A percentile compares a stretch with the other conserved stretches of the same genome.
Evolutionary conservation across 1,284 basidiomycete species (phyloP).

Genomic region (Marasmius fiardii): DNA sequence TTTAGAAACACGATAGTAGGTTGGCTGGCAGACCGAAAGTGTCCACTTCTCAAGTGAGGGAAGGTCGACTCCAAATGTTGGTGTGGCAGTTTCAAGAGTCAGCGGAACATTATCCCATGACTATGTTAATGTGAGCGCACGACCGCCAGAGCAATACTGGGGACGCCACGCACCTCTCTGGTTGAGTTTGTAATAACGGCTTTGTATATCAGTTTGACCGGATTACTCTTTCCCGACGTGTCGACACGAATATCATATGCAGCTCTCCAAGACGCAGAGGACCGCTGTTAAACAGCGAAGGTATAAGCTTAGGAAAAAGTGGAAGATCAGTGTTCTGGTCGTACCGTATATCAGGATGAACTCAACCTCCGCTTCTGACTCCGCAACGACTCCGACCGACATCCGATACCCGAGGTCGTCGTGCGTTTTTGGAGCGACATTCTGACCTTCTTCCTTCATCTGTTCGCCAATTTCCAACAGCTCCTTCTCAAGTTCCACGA

Average conservation of each 20-base stretch:
- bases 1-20: not conserved
- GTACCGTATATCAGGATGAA: conserved; percentile 6
- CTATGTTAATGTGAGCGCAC: conserved; percentile 5
- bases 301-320: too few relatives aligned
- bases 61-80: conserved; percentile 22
- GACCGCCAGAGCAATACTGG: not conserved
- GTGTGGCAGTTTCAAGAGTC: conserved; percentile 27
- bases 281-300: too few relatives aligned
- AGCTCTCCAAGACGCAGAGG: conserved; percentile 2
- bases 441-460: not conserved
- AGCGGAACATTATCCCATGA: conserved; percentile 27
- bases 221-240: not conserved
- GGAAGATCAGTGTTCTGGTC: too few relatives aligned
- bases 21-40: conserved; percentile 17
- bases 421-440: not conserved
- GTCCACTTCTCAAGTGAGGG: conserved; percentile 24
- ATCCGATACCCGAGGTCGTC: not conserved
- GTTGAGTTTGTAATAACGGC: not conserved
- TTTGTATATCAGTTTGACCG: conserved; percentile 5
- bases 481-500: not conserved
- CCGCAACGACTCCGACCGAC: conserved; percentile 7
- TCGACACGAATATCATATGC: conserved; percentile 6
- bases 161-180: conserved; percentile 1
- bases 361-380: conserved; percentile 3
- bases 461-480: not conserved